Percentiles rank a stretch among this genome's conserved stretches.
Evolutionary conservation across 257 asterid species (phyloP).

Genomic region (Linaria vulgaris): DNA sequence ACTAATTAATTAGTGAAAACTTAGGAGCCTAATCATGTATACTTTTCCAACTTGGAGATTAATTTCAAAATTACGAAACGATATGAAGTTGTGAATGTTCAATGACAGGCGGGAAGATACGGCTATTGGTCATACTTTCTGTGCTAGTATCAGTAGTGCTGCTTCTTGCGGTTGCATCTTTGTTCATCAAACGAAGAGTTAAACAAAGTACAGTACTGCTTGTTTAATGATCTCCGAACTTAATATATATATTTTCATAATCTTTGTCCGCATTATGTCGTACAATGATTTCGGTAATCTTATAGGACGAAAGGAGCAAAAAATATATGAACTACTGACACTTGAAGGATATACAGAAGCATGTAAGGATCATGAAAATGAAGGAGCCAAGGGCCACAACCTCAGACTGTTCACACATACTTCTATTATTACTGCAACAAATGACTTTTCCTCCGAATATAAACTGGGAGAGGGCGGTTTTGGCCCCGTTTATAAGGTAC

Average conservation of each 20-base stretch:
- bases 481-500: slow-evolving; percentile 43
- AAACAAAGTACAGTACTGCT: slow-evolving; percentile 23
- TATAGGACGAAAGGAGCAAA: slow-evolving; percentile 21
- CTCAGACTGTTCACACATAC: slow-evolving; percentile 29
- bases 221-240: neutral
- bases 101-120: slow-evolving; percentile 28
- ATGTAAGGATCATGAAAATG: neutral
- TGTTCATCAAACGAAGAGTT: slow-evolving; percentile 23
- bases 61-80: no score
- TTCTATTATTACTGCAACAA: slow-evolving; percentile 30
- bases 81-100: slow-evolving; percentile 10
- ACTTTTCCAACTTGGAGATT: slow-evolving; percentile 10
- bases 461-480: slow-evolving; percentile 50
- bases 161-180: slow-evolving; percentile 19
- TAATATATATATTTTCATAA: neutral
- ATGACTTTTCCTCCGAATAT: slow-evolving; percentile 35
- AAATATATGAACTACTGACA: slow-evolving; percentile 9
- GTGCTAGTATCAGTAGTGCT: slow-evolving; percentile 24
- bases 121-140: slow-evolving; percentile 22
- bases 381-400: slow-evolving; percentile 28
- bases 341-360: slow-evolving; percentile 10
- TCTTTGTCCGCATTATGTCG: neutral
- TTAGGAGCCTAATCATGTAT: no score
- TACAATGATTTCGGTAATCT: slow-evolving; percentile 17
- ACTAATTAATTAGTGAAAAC: neutral